These are phyloP conservation scores for Acorus calamus DNA, from an alignment of 106 monocot genomes.

Conservation along the genomic window DNA sequence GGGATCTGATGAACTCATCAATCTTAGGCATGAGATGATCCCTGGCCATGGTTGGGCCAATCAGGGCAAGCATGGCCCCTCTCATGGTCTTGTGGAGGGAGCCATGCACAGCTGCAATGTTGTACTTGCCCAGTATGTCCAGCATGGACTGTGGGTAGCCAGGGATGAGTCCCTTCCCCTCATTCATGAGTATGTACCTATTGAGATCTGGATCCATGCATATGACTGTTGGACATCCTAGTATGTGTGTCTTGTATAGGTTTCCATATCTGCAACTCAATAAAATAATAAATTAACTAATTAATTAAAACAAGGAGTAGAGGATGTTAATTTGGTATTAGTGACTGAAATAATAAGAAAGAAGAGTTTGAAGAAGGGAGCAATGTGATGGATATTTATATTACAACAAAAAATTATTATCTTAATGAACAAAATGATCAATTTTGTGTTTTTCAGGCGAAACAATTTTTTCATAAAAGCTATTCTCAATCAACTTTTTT, in stretches of 20 bases:
- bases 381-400: too few relatives aligned
- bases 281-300: not conserved
- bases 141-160: conserved; percentile 95
- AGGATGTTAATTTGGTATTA: not conserved
- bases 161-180: conserved; percentile 77
- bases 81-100: conserved; percentile 74
- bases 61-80: conserved; percentile 50
- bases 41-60: conserved; percentile 58
- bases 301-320: not conserved
- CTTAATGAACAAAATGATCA: too few relatives aligned
- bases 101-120: conserved; percentile 86
- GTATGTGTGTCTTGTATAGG: conserved; percentile 81
- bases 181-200: conserved; percentile 74
- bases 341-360: too few relatives aligned
- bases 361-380: too few relatives aligned
- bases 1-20: conserved; percentile 67
- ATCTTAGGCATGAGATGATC: conserved; percentile 65
- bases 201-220: conserved; percentile 94
- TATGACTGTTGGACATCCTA: conserved; percentile 87
- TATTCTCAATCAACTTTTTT: too few relatives aligned
- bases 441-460: too few relatives aligned
- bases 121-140: conserved; percentile 65
- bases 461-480: too few relatives aligned
- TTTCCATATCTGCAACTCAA: conserved; percentile 55
- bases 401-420: too few relatives aligned